Base-by-base conservation (phyloP, 768 basidiomycete genomes). In the Butyriboletus loyo region DNA sequence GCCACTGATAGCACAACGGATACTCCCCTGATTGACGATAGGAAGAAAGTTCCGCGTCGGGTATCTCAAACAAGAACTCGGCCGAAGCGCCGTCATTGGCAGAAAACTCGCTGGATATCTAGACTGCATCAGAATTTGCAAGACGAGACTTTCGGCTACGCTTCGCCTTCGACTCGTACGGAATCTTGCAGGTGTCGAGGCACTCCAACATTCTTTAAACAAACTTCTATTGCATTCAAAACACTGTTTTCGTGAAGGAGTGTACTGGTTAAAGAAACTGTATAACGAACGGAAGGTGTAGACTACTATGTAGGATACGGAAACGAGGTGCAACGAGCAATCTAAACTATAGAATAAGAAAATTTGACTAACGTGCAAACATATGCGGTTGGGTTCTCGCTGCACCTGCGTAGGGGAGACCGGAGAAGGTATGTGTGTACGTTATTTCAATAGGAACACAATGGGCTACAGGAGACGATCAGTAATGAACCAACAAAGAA, bases 341-440 rank as follows among this genome's bases (percentile, higher is more conserved):
- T 66, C 65, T 67, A 67, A 52, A 45, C 44, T 38, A 35, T 25
- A 21, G 38, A 42, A 19, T 11, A 35, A 39, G 49, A 43, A 52
- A 61, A 28, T 40, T 40, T 17, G 40, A 62, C 59, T 59, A 58
- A 47, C 46, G 66, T 49, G 56, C 50, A 43, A 54, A 35, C 37
- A 54, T 59, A 50, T 68, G 63, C 52, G 35, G 25, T 54, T 49
- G 24, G 15, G 52, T 50, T 52, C 50, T 61, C 59, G 65, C 37
- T 54, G 57, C 65, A 54, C 58, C 61, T 43, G 46, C 57, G 46
- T 50, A 21, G 40, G 25, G 25, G 48, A 35, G 31, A 38, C 13
- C 41, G 43, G 34, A 10, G 40, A 25, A 46, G 69, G 66, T 68
- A 66, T 70, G 52, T 45, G 61, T 67, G 52, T 64, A 68, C 55